Evolutionary conservation across 2,329 filamentous ascomycete species (phyloP), one percentile per base, ranked within the genome.

Genomic region (Diaporthe batatas): DNA sequence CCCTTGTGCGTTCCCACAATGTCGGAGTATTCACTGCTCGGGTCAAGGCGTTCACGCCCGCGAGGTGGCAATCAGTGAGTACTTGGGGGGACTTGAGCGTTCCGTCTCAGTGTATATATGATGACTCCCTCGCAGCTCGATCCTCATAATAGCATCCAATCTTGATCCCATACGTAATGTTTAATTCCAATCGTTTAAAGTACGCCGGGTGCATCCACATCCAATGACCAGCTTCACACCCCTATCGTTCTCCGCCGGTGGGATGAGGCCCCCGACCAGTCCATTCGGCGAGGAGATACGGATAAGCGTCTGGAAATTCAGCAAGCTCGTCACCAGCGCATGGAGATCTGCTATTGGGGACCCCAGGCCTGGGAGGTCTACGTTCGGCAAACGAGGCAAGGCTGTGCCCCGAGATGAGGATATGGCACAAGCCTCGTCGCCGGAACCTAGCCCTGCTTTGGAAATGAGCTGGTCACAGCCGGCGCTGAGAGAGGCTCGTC

Each of bases 141-240:
- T 29, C 1, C 18, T 23, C 32, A n/a, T 6, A 11, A n/a, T 23
- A 7, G 12, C 54, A 23, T 36, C 11, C 36, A 11, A 39, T 14
- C 6, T 14, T 12, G 11, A 39, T 2, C 12, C 2, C 36, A 39
- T 12, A 39, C 11, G 36, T 10, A 12, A 39, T 39, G 36, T 39
- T 14, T 39, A 1, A 12, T 10, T 14, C 12, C 1, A 12, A 39
- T 11, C 11, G 0, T 39, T 14, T 12, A 3, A 10, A 12, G 11
- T 12, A 39, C 36, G 36, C 36, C 36, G 10, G 12, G 11, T 3
- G 36, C 36, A 39, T 12, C 36, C 3, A 12, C 2, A 14, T 5
- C 0, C 55, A 25, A 65, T 65, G 59, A 65, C 59, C 1, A 65
- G 21, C 21, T 65, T 65, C 10, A 49, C 59, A 2, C 59, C 59